These are phyloP conservation scores for Paecilomyces sp. DNA, from an alignment of 2,329 filamentous ascomycete genomes.

Conservation along the genomic window DNA sequence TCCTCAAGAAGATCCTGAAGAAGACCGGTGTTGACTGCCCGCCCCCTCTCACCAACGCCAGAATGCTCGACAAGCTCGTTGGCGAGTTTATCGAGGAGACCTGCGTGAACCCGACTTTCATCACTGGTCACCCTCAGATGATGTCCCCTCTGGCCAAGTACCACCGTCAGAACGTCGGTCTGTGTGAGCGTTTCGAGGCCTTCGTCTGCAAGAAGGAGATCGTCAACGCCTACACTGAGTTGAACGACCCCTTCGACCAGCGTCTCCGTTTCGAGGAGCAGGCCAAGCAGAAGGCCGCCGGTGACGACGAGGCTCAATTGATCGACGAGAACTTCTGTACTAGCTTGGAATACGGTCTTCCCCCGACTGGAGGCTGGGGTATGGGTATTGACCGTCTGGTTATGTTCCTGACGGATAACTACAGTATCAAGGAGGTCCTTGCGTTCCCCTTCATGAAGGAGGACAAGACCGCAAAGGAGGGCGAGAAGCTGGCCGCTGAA, in stretches of 20 bases:
- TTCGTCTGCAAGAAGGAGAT: slow-evolving; percentile 98
- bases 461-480: slow-evolving; percentile 48
- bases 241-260: slow-evolving; percentile 96
- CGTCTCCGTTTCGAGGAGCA: slow-evolving; percentile 90
- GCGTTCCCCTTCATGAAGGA: slow-evolving; percentile 99
- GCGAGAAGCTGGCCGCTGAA: slow-evolving; percentile 50
- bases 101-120: slow-evolving; percentile 89
- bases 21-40: slow-evolving; percentile 88
- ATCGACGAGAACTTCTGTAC: slow-evolving; percentile 95
- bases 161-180: slow-evolving; percentile 70
- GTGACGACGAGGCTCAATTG: slow-evolving; percentile 93
- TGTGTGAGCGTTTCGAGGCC: slow-evolving; percentile 95
- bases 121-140: slow-evolving; percentile 74
- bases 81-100: slow-evolving; percentile 94
- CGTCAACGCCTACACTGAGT: slow-evolving; percentile 92
- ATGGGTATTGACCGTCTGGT: slow-evolving; percentile 91
- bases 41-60: slow-evolving; percentile 82
- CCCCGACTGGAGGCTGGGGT: slow-evolving; percentile 92
- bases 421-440: slow-evolving; percentile 91
- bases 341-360: slow-evolving; percentile 81
- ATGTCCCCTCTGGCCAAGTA: slow-evolving; percentile 98
- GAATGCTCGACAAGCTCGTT: slow-evolving; percentile 92
- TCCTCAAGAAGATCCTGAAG: slow-evolving; percentile 75
- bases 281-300: slow-evolving; percentile 88
- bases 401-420: slow-evolving; percentile 95